Evolutionary conservation across 352 stramenopile genomes (phyloP), one percentile per base, ranked within the genome.

Genomic region (Phytophthora tentaculata): DNA sequence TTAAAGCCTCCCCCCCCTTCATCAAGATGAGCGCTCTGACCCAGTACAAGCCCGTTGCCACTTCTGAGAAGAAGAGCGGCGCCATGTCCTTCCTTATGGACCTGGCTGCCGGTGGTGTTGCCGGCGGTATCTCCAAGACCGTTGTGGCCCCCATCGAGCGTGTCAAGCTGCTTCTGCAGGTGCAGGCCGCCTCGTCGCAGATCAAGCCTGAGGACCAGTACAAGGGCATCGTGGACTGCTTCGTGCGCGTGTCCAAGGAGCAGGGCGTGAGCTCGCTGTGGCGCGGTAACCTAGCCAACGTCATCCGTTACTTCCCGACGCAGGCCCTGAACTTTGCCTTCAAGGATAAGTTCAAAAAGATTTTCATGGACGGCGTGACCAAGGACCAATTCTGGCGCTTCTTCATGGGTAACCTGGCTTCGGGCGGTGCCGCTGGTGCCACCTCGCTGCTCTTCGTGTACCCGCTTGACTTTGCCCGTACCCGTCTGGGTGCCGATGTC

Each of bases 311-410:
- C 79, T 97, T 98, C 78, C 92, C 92, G 45, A 96, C 86, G 44
- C 92, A 98, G 84, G 92, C 91, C 37, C 69, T 98, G 23, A 98
- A 98, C 86, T 98, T 98, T 55, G 88, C 90, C 61, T 96, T 97
- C 79, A 97, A 97, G 88, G 92, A 98, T 86, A 96, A 96, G 86
- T 97, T 96, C 84, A 96, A 96, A 74, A 88, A 93, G 80, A 56
- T 96, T 29, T 96, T 95, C 76, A 77, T 96, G 53, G 86, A 88
- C 67, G 86, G 86, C 19, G 84, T 95, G 19, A 92, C 87, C 80
- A 99, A 99, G 86, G 97, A 94, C 13, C 91, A 99, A 74, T 99
- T 99, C 82, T 95, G 82, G 76, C 96, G 97, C 67, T 99, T 99
- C 91, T 99, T 99, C 86, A 43, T 96, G 5, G 98, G 97, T 66